Conservation (phyloP, 129 eudicot species). For the Oenanthe sinensis region DNA sequence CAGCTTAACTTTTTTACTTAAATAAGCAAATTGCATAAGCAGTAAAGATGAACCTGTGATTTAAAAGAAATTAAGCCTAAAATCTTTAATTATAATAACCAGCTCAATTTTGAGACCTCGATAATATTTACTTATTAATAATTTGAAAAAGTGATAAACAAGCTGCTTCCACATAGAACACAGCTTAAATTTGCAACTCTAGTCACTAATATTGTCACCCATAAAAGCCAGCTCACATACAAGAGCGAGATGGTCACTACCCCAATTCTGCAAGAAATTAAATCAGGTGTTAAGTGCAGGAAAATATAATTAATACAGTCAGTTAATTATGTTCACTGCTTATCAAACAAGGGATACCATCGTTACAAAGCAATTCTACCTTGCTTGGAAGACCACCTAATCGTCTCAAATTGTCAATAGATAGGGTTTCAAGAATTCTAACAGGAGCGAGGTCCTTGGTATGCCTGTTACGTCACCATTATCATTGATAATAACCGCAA, state of each 20-base stretch:
- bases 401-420: constrained; percentile 41
- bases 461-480: constrained; percentile 44
- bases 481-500: neutral
- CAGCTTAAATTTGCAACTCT: neutral
- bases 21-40: neutral
- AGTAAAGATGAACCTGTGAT: neutral
- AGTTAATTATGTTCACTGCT: neutral
- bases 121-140: neutral
- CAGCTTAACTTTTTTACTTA: neutral
- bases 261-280: constrained; percentile 53
- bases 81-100: neutral
- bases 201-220: constrained; percentile 15
- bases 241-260: constrained; percentile 93
- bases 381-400: constrained; percentile 74
- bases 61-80: neutral
- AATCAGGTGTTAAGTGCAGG: neutral
- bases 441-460: constrained; percentile 67
- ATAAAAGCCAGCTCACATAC: constrained; percentile 82
- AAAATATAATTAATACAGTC: neutral
- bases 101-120: neutral
- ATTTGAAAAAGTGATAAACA: neutral
- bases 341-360: neutral
- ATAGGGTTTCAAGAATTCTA: constrained; percentile 74
- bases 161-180: neutral
- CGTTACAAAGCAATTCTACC: constrained; percentile 28